Evolutionary conservation across 805 yeast species (phyloP), one percentile per base, ranked within the genome.

Genomic region (Kazachstania psychrophila): DNA sequence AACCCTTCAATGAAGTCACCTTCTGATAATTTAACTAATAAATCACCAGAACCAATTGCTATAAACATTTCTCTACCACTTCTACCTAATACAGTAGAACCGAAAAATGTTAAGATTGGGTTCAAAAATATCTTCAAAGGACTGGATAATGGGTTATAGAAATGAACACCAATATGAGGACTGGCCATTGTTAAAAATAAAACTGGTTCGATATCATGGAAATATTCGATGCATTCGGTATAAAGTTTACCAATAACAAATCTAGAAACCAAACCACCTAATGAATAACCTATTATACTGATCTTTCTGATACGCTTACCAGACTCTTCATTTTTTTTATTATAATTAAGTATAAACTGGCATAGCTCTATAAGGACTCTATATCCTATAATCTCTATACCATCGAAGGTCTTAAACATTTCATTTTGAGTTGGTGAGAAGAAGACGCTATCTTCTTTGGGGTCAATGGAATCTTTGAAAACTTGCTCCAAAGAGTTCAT

Each of bases 241-340:
- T 63, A 50, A 49, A 57, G 46, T 31, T 80, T 66, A 2, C 96
- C 96, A 32, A 87, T 68, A 18, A 86, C 78, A 55, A 84, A 87
- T 34, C 96, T 65, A 0, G 87, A 68, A 23, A 89, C 75, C 24
- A 88, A 60, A 0, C 97, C 97, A 16, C 97, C 96, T 40, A 89
- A 62, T 0, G 95, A 84, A 56, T 88, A 89, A 0, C 97, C 96
- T 3, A 84, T 69, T 28, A 89, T 65, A 42, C 94, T 82, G 34
- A 89, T 71, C 46, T 76, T 51, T 38, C 34, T 59, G 46, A 38
- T 49, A 49, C 31, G 59, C 38, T 13, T 28, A 3, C 20, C 25
- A 2, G 14, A 6, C n/a, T 23, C n/a, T 14, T 30, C 29, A 19
- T 28, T 24, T 23, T 16, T 9, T 12, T 41, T 42, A 18, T 67